Conservation (phyloP, 257 asterid genomes). For the Solanum medicagineum region DNA sequence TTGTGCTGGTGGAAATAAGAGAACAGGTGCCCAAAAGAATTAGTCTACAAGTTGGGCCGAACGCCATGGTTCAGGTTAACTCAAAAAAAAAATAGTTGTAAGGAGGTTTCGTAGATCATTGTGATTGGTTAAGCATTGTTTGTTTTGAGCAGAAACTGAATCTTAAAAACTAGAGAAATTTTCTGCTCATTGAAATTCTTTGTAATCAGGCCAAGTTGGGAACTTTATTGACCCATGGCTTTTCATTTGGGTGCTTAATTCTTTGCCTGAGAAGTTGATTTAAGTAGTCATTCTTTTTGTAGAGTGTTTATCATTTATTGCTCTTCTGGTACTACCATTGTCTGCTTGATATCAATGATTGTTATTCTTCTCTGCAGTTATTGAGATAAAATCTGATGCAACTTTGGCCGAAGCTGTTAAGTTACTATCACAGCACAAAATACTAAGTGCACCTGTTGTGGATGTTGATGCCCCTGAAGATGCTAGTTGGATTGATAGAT, state of each 20-base stretch:
- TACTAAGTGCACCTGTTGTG: conserved; percentile 85
- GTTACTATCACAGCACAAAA: conserved; percentile 54
- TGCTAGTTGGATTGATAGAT: conserved; percentile 95
- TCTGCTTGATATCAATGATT: not conserved
- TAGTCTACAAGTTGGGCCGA: not conserved
- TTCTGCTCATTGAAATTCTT: not conserved
- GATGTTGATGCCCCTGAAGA: conserved; percentile 88
- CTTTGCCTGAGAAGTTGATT: not conserved
- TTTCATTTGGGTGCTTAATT: not conserved
- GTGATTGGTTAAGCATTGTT: not conserved
- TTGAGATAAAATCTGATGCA: conserved; percentile 80
- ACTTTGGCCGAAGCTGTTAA: conserved; percentile 81
- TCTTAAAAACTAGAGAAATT: not conserved
- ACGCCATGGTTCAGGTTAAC: not conserved
- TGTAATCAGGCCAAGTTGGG: not conserved
- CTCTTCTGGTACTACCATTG: not conserved
- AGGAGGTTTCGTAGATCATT: not conserved
- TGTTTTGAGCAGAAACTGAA: not conserved
- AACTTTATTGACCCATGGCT: not conserved
- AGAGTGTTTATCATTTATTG: not conserved
- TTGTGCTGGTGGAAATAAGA: not conserved
- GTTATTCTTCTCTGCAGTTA: conserved; percentile 26
- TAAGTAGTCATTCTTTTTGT: not conserved
- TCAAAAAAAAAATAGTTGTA: not conserved
- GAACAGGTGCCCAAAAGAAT: not conserved